These are phyloP conservation scores for Hortiboletus campestris DNA, from an alignment of 768 basidiomycete species.

Conservation along the genomic window DNA sequence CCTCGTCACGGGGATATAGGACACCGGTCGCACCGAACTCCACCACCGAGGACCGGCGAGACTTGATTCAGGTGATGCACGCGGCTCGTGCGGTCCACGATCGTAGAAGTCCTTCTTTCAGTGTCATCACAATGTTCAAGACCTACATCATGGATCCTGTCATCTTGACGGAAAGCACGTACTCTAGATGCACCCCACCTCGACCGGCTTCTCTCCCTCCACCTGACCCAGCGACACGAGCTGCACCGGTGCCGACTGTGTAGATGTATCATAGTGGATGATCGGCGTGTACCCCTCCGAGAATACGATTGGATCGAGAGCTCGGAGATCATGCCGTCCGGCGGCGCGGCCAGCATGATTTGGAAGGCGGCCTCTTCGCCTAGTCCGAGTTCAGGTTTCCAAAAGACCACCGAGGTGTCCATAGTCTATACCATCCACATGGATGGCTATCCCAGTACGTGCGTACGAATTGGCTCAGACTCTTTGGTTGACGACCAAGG, in stretches of 20 bases:
- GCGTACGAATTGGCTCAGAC: constrained; percentile 62
- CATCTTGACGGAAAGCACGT: constrained; percentile 43
- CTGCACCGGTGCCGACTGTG: constrained; percentile 13
- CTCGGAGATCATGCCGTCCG: constrained; percentile 40
- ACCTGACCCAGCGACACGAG: too few species aligned
- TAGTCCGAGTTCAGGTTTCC: constrained; percentile 60
- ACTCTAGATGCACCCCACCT: too few species aligned
- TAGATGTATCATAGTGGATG: constrained; percentile 43
- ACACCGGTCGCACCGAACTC: constrained; percentile 48
- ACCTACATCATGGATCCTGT: too few species aligned
- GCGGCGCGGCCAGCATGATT: too few species aligned
- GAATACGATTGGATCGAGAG: constrained; percentile 69
- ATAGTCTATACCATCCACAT: too few species aligned
- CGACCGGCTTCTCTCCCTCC: too few species aligned
- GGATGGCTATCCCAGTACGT: background rate
- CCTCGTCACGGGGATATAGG: constrained; percentile 51
- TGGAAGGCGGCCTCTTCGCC: constrained; percentile 52
- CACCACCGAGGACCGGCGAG: constrained; percentile 50
- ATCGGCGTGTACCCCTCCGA: constrained; percentile 48
- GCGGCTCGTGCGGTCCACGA: constrained; percentile 54
- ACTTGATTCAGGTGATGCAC: constrained; percentile 33
- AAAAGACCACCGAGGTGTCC: constrained; percentile 65
- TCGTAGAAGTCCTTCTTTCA: too few species aligned
- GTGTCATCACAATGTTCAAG: constrained; percentile 49
- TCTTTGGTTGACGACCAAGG: constrained; percentile 51